Evolutionary conservation across 345 rosid species (phyloP), one percentile per base, ranked within the genome.

Genomic region (Syzygium aqueum): DNA sequence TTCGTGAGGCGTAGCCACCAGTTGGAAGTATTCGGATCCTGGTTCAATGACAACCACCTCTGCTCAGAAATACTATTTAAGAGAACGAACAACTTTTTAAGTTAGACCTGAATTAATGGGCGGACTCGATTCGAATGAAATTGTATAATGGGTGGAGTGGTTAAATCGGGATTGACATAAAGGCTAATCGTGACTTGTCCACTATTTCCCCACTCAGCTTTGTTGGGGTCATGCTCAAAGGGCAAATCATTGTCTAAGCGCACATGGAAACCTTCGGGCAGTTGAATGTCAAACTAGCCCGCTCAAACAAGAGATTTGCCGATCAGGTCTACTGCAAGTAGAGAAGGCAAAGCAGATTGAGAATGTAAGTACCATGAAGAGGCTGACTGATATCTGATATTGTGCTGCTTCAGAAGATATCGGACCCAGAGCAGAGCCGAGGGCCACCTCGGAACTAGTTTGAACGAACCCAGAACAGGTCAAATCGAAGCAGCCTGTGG

Each of bases 401-500:
- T 93, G 95, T 1, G 12, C 21, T 3, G 86, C 53, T 6, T 13
- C 3, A 14, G 19, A 52, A 23, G 95, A 93, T 17, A 61, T 0
- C 0, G 89, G 87, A 5, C 21, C 27, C 30, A 94, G 1, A 52
- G 88, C 61, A 86, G 87, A 89, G 46, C 94, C 95, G 6, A 93
- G 84, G 17, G 91, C 90, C 2, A 89, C 2, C 2, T 84, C 27
- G 1, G 13, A 4, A 56, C 84, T 84, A 49, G 91, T 94, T 86
- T 93, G 97, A 53, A 94, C 90, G 82, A 94, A 94, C 30, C 94
- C 94, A 11, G 90, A 10, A 83, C 95, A 93, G 6, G 92, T 87
- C 50, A 91, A 85, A 88, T 92, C 93, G 73, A 92, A 85, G 90
- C 93, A 92, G 1, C 94, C 94, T 63, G 91, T 88, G 57, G 61